These are phyloP conservation scores for Lolium rigidum DNA, from an alignment of 176 grass and related monocot species.

Conservation along the genomic window DNA sequence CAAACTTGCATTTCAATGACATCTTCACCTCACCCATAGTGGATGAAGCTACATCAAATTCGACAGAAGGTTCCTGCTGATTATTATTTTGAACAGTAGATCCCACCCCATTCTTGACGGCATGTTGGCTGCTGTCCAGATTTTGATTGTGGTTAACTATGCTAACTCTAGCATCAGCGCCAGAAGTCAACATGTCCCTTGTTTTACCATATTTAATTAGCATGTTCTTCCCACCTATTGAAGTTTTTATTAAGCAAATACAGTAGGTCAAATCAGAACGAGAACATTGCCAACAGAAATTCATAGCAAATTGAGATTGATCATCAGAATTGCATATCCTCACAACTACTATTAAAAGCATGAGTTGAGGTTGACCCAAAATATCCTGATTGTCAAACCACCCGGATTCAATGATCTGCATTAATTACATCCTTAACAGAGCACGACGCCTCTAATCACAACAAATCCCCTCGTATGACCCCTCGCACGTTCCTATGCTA, in stretches of 20 bases:
- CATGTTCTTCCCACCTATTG: constrained; percentile 25
- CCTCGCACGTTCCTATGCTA: too few relatives aligned
- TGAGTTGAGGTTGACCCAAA: background rate
- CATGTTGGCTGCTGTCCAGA: constrained; percentile 14
- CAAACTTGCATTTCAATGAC: constrained; percentile 52
- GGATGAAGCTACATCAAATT: constrained; percentile 72
- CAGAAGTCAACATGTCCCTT: constrained; percentile 30
- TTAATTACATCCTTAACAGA: background rate
- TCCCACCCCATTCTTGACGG: constrained; percentile 18
- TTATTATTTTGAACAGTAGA: constrained; percentile 24
- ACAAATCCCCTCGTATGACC: too few relatives aligned
- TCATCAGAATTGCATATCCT: constrained; percentile 1
- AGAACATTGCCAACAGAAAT: background rate
- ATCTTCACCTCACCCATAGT: constrained; percentile 68
- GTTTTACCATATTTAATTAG: constrained; percentile 26
- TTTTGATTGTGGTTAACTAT: constrained; percentile 6
- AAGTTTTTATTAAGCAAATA: constrained; percentile 11
- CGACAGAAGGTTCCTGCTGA: constrained; percentile 41
- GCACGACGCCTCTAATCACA: too few relatives aligned
- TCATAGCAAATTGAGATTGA: background rate
- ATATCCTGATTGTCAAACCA: background rate
- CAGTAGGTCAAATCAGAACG: constrained; percentile 20
- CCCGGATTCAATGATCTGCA: background rate
- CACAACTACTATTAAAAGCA: background rate
- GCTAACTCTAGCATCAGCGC: constrained; percentile 26